These are phyloP conservation scores for Dissoconium aciculare DNA, from an alignment of 2,329 filamentous ascomycete genomes.

Conservation along the genomic window DNA sequence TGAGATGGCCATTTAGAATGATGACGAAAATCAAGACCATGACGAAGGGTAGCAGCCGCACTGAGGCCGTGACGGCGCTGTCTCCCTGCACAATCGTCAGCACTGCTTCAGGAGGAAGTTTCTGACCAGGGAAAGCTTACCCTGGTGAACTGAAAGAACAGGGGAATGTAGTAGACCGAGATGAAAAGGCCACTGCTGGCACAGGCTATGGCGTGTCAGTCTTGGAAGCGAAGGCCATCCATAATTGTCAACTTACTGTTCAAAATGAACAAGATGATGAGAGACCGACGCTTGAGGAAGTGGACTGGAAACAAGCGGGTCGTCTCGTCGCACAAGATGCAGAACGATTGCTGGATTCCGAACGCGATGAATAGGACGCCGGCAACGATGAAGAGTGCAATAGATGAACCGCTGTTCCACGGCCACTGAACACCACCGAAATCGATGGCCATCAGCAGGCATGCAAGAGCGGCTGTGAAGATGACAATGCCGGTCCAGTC, in stretches of 20 bases:
- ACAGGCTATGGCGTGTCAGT: not conserved
- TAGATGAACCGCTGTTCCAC: conserved; percentile 33
- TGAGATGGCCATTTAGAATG: conserved; percentile 26
- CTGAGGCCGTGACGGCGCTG: conserved; percentile 26
- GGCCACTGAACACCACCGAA: conserved; percentile 37
- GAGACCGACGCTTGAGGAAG: conserved; percentile 27
- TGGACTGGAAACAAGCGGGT: conserved; percentile 37
- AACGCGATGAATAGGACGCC: conserved; percentile 33
- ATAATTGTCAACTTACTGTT: too few relatives aligned
- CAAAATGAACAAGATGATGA: conserved; percentile 31
- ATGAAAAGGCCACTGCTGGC: conserved; percentile 5
- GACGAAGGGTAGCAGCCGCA: conserved; percentile 31
- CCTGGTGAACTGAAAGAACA: conserved; percentile 21
- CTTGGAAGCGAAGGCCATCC: conserved; percentile 17
- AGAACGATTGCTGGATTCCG: conserved; percentile 31
- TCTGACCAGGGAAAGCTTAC: conserved; percentile 24
- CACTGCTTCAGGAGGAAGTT: conserved; percentile 39
- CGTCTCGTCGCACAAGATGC: conserved; percentile 25
- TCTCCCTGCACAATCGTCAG: too few relatives aligned
- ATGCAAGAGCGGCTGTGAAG: conserved; percentile 28
- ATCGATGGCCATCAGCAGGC: conserved; percentile 35
- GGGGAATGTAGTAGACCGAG: conserved; percentile 39
- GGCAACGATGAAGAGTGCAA: conserved; percentile 36
- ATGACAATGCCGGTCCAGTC: conserved; percentile 35
- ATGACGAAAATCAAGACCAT: conserved; percentile 24